Conservation (phyloP, 2,329 filamentous ascomycete genomes). For the Clarireedia monteithiana region DNA sequence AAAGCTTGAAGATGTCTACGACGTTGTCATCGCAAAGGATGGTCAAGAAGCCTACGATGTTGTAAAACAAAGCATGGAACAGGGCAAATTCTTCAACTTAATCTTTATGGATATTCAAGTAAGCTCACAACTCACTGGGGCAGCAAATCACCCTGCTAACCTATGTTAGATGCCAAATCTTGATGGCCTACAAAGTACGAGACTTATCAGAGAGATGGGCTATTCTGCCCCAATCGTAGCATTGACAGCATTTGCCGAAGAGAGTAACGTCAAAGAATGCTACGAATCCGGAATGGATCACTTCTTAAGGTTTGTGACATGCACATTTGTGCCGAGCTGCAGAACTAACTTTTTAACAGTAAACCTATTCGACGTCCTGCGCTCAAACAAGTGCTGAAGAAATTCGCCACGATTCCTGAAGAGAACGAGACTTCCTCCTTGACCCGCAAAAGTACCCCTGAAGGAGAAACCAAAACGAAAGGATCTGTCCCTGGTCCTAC, state of each 20-base stretch:
- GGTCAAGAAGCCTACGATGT: conserved; percentile 82
- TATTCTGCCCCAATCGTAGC: conserved; percentile 86
- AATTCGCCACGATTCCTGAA: conserved; percentile 74
- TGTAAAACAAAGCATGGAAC: conserved; percentile 75
- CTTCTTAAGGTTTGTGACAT: conserved; percentile 47
- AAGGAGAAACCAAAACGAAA: neutral
- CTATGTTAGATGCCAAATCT: conserved; percentile 75
- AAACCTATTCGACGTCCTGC: conserved; percentile 74
- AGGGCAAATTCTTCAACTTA: conserved; percentile 66
- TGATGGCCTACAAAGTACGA: conserved; percentile 79
- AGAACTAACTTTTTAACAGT: conserved; percentile 27
- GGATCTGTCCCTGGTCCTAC: neutral
- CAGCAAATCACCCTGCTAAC: conserved; percentile 1
- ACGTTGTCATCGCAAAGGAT: conserved; percentile 81
- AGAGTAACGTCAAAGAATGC: conserved; percentile 79
- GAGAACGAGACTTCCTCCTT: conserved; percentile 38
- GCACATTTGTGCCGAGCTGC: neutral
- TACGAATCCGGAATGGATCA: conserved; percentile 90
- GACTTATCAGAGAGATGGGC: conserved; percentile 76
- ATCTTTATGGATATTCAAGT: conserved; percentile 89
- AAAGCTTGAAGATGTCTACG: conserved; percentile 72
- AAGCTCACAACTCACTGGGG: conserved; percentile 3
- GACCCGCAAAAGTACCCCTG: conserved; percentile 29
- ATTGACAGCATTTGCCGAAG: conserved; percentile 82
- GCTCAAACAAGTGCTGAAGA: conserved; percentile 77